Evolutionary conservation across 2,329 filamentous ascomycete genomes (phyloP).

Genomic region (Emericellopsis cladophorae): DNA sequence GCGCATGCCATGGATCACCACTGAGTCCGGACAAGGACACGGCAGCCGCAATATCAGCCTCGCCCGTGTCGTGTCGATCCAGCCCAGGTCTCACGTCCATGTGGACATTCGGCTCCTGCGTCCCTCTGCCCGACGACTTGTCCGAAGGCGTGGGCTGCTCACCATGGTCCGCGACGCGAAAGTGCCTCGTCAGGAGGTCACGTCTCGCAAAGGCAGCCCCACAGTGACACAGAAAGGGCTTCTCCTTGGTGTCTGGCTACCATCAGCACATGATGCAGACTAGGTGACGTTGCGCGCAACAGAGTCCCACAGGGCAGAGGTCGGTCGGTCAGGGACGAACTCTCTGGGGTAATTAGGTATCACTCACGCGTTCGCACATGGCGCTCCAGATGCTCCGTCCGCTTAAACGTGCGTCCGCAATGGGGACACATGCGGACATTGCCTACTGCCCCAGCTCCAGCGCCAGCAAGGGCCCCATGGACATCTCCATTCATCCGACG

Average conservation of each 20-base stretch:
- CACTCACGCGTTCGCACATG: slow-evolving; percentile 31
- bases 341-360: neutral
- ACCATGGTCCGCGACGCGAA: slow-evolving; percentile 22
- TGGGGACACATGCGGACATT: slow-evolving; percentile 21
- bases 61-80: neutral
- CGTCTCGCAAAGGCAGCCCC: slow-evolving; percentile 29
- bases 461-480: neutral
- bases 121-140: neutral
- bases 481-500: slow-evolving; percentile 1
- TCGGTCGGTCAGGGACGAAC: too few species aligned
- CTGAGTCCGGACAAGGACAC: slow-evolving; percentile 19
- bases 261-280: neutral
- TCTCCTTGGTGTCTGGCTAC: slow-evolving; percentile 30
- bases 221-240: slow-evolving; percentile 30
- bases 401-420: slow-evolving; percentile 29
- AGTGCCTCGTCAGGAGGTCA: slow-evolving; percentile 29
- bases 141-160: slow-evolving; percentile 11
- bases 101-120: neutral
- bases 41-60: slow-evolving; percentile 13
- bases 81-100: too few species aligned
- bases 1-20: slow-evolving; percentile 8
- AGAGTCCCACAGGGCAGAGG: neutral
- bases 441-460: slow-evolving; percentile 2
- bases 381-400: slow-evolving; percentile 31
- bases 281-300: neutral